Conservation (phyloP, 257 asterid genomes). For the Misopates orontium region DNA sequence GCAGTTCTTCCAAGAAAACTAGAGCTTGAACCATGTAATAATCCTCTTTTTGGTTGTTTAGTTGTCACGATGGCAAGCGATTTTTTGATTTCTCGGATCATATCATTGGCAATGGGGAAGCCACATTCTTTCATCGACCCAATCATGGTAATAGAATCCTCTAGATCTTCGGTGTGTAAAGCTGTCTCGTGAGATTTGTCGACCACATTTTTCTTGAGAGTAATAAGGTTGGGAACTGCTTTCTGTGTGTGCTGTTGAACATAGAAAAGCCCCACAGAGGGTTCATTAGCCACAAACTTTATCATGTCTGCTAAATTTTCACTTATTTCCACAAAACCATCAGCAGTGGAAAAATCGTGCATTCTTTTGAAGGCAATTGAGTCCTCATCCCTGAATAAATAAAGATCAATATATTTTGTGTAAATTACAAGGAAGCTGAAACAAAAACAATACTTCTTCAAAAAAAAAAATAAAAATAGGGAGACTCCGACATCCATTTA, state of each 20-base stretch:
- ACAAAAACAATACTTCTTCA: background rate
- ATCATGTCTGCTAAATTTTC: conserved; percentile 81
- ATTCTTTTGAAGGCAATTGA: conserved; percentile 67
- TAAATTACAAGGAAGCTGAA: background rate
- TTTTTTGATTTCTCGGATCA: conserved; percentile 69
- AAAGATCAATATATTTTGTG: background rate
- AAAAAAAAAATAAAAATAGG: too few relatives aligned
- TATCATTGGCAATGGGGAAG: conserved; percentile 65
- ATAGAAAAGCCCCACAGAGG: conserved; percentile 93
- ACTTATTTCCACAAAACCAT: conserved; percentile 83
- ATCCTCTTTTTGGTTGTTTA: conserved; percentile 66
- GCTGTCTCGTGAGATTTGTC: conserved; percentile 63
- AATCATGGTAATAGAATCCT: conserved; percentile 70
- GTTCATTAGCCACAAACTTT: conserved; percentile 87
- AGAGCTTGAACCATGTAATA: conserved; percentile 43
- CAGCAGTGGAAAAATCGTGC: conserved; percentile 78
- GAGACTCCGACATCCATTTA: background rate
- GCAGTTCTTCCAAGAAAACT: conserved; percentile 60
- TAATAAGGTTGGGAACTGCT: conserved; percentile 71
- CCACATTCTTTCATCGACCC: conserved; percentile 89
- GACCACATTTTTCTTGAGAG: conserved; percentile 57
- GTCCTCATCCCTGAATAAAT: conserved; percentile 70
- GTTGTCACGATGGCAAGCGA: conserved; percentile 64
- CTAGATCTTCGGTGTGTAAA: conserved; percentile 77
- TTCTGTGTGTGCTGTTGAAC: conserved; percentile 81